Base-by-base conservation (phyloP, 2,329 filamentous ascomycete species). In the Cladorrhinum sp. region DNA sequence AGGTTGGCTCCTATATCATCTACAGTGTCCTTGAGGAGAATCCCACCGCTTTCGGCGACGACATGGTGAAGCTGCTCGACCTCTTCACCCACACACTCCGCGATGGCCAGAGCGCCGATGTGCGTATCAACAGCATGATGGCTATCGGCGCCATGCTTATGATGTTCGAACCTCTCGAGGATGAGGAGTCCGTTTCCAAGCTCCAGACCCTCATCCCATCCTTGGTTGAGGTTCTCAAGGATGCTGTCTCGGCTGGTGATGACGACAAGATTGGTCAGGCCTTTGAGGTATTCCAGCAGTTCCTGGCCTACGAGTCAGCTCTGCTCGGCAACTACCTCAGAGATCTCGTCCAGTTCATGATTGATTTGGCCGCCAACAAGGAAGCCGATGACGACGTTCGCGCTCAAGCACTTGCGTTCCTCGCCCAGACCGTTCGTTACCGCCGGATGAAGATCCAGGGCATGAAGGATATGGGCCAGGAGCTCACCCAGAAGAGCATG, bases 271-370 rank as follows among this genome's bases (percentile, higher is more conserved):
- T 90, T 68, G 91, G 93, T 81, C 88, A 93, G 72, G 86, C 92
- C 24, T 99, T 98, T 69, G 95, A 98, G 74, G 92, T 96, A 67
- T 96, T 98, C 84, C 95, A 98, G 80, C 95, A 91, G 55, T 88
- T 97, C 70, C 85, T 99, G 57, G 90, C 90, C 65, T 96, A 92
- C 74, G 93, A 97, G 73, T 89, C 91, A 27, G 85, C 91, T 51
- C 84, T 98, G 55, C 80, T 98, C 56, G 90, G 88, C 66, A 82
- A 85, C 58, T 93, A 97, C 78, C 91, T 99, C 71, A 91, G 89
- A 73, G 92, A 97, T 70, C 84, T 99, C 8, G 83, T 97, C 62
- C 85, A 90, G 68, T 96, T 98, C 81, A 98, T 98, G 91, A 89
- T 96, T 70, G 88, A 95, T 62, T 82, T 99, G 58, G 85, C 90